phyloP scores from a whole-genome alignment of 768 basidiomycete genomes.

The Hygrocybe punicea region DNA sequence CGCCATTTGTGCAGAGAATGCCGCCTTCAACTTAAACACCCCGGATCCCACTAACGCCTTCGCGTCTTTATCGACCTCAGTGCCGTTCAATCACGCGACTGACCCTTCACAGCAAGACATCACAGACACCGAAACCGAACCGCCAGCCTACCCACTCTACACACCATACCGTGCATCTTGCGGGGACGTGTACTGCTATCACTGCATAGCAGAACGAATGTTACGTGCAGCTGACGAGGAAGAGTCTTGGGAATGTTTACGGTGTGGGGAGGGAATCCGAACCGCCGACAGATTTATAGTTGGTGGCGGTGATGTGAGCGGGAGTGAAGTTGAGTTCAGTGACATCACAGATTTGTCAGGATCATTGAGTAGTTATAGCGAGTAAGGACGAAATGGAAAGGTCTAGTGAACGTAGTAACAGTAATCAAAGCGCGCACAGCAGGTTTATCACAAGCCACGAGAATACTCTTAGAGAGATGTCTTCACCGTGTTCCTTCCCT shows the following conservation, averaged over 20 bases:
- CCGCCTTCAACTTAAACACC: conserved; percentile 56
- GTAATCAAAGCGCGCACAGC: conserved; percentile 15
- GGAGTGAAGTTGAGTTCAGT: conserved; percentile 62
- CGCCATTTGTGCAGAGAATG: conserved; percentile 84
- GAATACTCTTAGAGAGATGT: too few relatives aligned
- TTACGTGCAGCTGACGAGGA: conserved; percentile 67
- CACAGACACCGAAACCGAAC: conserved; percentile 36
- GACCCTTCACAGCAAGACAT: conserved; percentile 9
- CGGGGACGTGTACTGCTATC: conserved; percentile 89
- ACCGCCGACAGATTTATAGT: conserved; percentile 58
- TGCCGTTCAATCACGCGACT: background rate
- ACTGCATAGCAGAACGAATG: conserved; percentile 83
- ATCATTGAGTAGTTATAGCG: conserved; percentile 52
- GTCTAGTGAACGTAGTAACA: too few relatives aligned
- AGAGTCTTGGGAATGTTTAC: conserved; percentile 75
- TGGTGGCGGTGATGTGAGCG: conserved; percentile 39
- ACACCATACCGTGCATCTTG: conserved; percentile 83
- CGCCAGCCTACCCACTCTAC: conserved; percentile 63
- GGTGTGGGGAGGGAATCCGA: conserved; percentile 67
- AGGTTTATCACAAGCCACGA: too few relatives aligned
- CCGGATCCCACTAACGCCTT: conserved; percentile 53
- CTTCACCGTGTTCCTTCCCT: too few relatives aligned
- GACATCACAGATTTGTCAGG: conserved; percentile 55
- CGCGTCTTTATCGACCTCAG: conserved; percentile 21
- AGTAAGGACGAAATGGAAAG: conserved; percentile 41